These are phyloP conservation scores for Metarhizium robertsii DNA, from an alignment of 2,329 filamentous ascomycete species.

Conservation along the genomic window DNA sequence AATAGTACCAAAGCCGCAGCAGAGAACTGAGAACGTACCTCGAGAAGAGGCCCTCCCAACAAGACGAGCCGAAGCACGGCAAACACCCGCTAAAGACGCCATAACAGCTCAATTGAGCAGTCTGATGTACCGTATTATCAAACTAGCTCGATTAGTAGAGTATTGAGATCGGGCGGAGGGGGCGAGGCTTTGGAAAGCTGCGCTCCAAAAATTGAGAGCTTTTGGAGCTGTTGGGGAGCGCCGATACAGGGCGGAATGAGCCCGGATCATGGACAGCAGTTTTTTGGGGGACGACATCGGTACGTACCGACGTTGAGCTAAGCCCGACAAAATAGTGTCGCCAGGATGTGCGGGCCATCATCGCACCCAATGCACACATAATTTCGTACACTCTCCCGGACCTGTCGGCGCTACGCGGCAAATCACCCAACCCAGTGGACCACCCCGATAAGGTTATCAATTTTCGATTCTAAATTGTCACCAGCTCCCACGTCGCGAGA, in stretches of 20 bases:
- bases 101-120: constrained; percentile 32
- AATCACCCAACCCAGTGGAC: background rate
- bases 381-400: background rate
- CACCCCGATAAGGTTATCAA: no score
- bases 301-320: constrained; percentile 4
- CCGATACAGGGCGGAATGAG: constrained; percentile 17
- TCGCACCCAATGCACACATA: background rate
- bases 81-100: constrained; percentile 58
- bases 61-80: constrained; percentile 53
- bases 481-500: background rate
- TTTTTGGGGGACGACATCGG: constrained; percentile 18
- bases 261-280: constrained; percentile 10
- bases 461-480: background rate
- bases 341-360: background rate
- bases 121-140: background rate
- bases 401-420: background rate
- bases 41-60: constrained; percentile 41
- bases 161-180: constrained; percentile 6
- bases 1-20: background rate
- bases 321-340: background rate
- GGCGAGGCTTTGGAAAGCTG: constrained; percentile 10
- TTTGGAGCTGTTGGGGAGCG: constrained; percentile 25
- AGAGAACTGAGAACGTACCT: constrained; percentile 35
- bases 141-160: background rate
- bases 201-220: constrained; percentile 13